Base-by-base conservation (phyloP, 306 rosid genomes). In the Vigna hirtella region DNA sequence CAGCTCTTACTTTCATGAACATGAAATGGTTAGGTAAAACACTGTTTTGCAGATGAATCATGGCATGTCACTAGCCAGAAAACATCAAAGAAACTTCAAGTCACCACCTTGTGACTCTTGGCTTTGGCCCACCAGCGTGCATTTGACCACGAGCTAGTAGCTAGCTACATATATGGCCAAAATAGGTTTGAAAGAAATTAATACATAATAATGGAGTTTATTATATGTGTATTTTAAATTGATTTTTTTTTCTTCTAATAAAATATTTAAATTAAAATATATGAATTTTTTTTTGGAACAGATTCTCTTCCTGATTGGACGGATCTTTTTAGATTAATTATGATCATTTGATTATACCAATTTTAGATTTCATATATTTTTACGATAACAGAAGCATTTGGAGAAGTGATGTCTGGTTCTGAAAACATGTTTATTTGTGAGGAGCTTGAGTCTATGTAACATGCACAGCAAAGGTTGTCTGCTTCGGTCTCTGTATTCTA, bases 41-140 rank as follows among this genome's bases (percentile, higher is more conserved):
- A 84, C 53, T 71, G 22, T 76, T 36, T 72, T 26, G 47, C 9
- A 59, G 40, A 80, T 81, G 12, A 74, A 81, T 73, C 20, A 74
- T 74, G 73, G 74, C 48, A 66, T 73, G 82, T 70, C 79, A 77
- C 84, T 82, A 64, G 72, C 52, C 34, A 30, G 72, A 76, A 69
- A 81, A 74, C 78, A 69, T 40, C 6, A 74, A 56, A 1, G 56
- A 81, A 32, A 62, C 36, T 65, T 68, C 72, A 50, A 40, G 13
- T 24, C 56, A 36, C 20, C 45, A 36, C 20, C 34, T 16, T 34
- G 14, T 55, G 24, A 22, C 30, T 65, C 38, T 18, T 26, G 0
- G n/a, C 65, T 16, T 0, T 62, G 30, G 15, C 77, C 16, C 6
- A 17, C 72, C 63, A 18, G 30, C 66, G 2, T 48, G 62, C 82